Conservation (phyloP, 2,329 filamentous ascomycete species). For the Exophiala phaeomuriformis region DNA sequence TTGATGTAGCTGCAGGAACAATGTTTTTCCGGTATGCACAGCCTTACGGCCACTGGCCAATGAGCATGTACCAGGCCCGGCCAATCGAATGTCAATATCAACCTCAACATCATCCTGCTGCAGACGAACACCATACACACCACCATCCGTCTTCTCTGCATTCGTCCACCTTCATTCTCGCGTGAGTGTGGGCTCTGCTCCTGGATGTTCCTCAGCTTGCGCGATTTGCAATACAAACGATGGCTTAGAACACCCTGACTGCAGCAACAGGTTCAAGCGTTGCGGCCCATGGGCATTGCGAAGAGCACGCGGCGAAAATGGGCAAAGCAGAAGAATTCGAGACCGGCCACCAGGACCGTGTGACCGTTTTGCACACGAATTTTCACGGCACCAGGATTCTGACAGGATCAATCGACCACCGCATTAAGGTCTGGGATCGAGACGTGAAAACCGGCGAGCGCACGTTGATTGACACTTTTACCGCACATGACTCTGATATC, state of each 20-base stretch:
- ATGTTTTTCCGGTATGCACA: too few species aligned
- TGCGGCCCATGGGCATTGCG: not conserved
- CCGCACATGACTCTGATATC: slow-evolving; percentile 82
- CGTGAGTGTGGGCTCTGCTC: too few species aligned
- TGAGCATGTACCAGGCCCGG: too few species aligned
- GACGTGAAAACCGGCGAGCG: slow-evolving; percentile 68
- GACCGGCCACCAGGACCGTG: slow-evolving; percentile 53
- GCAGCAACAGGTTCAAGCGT: not conserved
- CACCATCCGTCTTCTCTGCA: too few species aligned
- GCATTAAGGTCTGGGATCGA: slow-evolving; percentile 82
- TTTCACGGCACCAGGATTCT: slow-evolving; percentile 86
- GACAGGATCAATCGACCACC: slow-evolving; percentile 85
- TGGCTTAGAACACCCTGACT: not conserved
- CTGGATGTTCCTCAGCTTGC: too few species aligned
- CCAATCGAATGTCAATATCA: too few species aligned
- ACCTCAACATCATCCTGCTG: too few species aligned
- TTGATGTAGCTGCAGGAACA: too few species aligned
- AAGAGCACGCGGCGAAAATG: slow-evolving; percentile 6
- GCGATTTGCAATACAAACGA: not conserved
- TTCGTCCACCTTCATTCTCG: too few species aligned
- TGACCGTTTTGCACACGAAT: slow-evolving; percentile 83
- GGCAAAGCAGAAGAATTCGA: slow-evolving; percentile 35
- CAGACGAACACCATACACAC: too few species aligned
- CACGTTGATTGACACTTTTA: slow-evolving; percentile 73
- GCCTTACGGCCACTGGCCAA: too few species aligned